Conservation (phyloP, 2,329 filamentous ascomycete genomes). For the Phaeosphaeriaceae sp. region DNA sequence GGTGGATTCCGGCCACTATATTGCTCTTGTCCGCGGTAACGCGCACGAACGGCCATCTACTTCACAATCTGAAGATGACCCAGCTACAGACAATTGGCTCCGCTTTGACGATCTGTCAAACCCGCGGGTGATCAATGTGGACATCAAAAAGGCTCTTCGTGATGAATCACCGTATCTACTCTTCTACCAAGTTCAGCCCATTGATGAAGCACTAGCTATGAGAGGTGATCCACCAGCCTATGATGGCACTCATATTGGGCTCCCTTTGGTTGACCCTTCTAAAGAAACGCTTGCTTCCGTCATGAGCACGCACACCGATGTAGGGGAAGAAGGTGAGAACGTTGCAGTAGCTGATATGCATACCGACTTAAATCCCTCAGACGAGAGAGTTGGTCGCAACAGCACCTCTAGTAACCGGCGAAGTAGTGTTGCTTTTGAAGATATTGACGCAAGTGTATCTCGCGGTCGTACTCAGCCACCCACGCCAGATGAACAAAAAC, state of each 20-base stretch:
- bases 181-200: slow-evolving; percentile 93
- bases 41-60: slow-evolving; percentile 46
- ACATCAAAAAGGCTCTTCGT: slow-evolving; percentile 77
- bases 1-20: slow-evolving; percentile 88
- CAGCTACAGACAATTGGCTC: slow-evolving; percentile 69
- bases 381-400: slow-evolving; percentile 38
- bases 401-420: slow-evolving; percentile 48
- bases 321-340: slow-evolving; percentile 33
- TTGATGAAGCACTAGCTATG: slow-evolving; percentile 68
- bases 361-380: slow-evolving; percentile 20
- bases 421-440: slow-evolving; percentile 51
- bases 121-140: slow-evolving; percentile 74
- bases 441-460: slow-evolving; percentile 37
- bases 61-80: slow-evolving; percentile 53
- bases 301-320: slow-evolving; percentile 24
- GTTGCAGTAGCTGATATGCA: slow-evolving; percentile 19
- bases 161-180: slow-evolving; percentile 93
- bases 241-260: slow-evolving; percentile 37
- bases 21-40: slow-evolving; percentile 82
- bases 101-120: slow-evolving; percentile 87
- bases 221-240: slow-evolving; percentile 51
- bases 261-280: slow-evolving; percentile 31
- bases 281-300: slow-evolving; percentile 36
- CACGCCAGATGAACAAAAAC: slow-evolving; percentile 54
- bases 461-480: slow-evolving; percentile 44